These are phyloP conservation scores for Lablab purpureus DNA, from an alignment of 306 rosid species.

Conservation along the genomic window DNA sequence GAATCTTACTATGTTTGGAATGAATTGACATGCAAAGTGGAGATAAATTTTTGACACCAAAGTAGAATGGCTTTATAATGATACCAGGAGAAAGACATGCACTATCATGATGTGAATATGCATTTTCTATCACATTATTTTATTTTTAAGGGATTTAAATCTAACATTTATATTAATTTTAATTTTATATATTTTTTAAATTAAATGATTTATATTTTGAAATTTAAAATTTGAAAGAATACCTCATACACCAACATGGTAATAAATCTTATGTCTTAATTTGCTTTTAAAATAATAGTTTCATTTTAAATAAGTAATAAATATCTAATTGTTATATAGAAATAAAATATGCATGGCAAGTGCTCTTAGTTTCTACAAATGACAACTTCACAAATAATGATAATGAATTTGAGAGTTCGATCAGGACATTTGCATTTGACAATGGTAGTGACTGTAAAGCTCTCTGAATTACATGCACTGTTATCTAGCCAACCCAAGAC, in stretches of 20 bases:
- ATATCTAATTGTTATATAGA: background rate
- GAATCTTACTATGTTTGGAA: constrained; percentile 17
- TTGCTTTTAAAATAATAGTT: background rate
- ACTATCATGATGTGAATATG: no score
- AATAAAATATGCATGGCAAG: background rate
- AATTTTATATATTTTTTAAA: no score
- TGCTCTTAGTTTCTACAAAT: constrained; percentile 3
- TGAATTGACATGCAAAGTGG: constrained; percentile 1
- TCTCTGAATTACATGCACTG: constrained; percentile 44
- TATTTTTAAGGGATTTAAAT: no score
- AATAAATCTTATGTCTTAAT: background rate
- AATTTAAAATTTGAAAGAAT: no score
- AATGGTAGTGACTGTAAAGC: constrained; percentile 32
- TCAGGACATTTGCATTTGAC: constrained; percentile 34
- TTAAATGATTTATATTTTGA: no score
- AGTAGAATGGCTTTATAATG: no score
- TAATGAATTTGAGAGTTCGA: constrained; percentile 12
- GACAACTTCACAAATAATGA: constrained; percentile 20
- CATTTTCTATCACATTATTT: no score
- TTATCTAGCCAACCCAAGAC: constrained; percentile 60
- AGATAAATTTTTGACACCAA: no score
- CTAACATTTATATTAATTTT: no score
- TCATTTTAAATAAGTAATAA: constrained; percentile 1
- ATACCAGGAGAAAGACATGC: background rate
- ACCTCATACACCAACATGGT: no score